Base-by-base conservation (phyloP, 1,139 yeast species). In the Pichia sp. region DNA sequence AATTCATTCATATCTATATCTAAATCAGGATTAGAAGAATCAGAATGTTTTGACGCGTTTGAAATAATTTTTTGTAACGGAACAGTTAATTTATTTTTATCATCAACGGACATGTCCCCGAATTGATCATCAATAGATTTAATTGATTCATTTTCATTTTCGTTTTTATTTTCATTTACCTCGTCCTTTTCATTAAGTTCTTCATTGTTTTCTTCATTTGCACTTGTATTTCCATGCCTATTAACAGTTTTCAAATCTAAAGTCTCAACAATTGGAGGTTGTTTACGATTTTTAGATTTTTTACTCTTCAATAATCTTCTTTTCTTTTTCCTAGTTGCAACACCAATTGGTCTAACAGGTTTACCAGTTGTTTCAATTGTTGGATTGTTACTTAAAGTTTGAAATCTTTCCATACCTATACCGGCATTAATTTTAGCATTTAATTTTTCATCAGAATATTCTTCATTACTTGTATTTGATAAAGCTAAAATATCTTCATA, bases 271-370 rank as follows among this genome's bases (percentile, higher is more conserved):
- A 56, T 59, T 11, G 66, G 65, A 2, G 55, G 53, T 31, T 42
- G 51, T 26, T 58, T 57, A 7, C 55, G 50, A 52, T 58, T 56
- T 53, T 58, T 59, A 52, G 51, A 48, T 41, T 49, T 65, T 64
- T 48, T 68, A 70, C 57, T 69, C 66, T 58, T 66, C 69, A 51
- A 29, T 33, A 51, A 46, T 58, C 66, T 62, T 56, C 64, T 64
- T 56, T 63, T 65, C 59, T 64, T 66, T 61, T 64, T 71, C 59
- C 83, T 69, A 50, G 70, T 74, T 62, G 86, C 86, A 34, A 92
- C 94, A 40, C 94, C 95, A 2, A 86, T 87, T 2, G 94, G 92
- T 56, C 81, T 76, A n/a, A 78, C 85, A 43, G 83, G 81, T 28
- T 78, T 67, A 29, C 88, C 86, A 59, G 82, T 77, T 0, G 87